Base-by-base conservation (phyloP, 2,329 filamentous ascomycete genomes). In the Ophiocordyceps camponoti-leonardi region DNA sequence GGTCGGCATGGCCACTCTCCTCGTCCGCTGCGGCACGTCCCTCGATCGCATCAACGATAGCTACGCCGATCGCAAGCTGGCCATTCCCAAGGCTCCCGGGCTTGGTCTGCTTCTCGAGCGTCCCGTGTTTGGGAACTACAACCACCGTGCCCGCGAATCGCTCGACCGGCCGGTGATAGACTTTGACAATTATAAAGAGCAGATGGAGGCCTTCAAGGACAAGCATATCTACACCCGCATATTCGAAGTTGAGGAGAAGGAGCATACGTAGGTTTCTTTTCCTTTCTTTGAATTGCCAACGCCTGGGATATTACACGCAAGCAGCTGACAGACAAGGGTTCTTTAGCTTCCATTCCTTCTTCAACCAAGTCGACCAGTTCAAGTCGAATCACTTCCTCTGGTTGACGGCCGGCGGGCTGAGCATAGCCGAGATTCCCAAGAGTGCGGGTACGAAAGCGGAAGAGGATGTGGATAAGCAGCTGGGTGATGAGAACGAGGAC, bases 81-180 rank as follows among this genome's bases (percentile, higher is more conserved):
- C 83, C 43, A 94, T 98, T 46, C 92, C 92, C 46, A 96, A 96
- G 64, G 92, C 88, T 0, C 92, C 92, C 0, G 84, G 86, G 4
- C 64, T 98, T 33, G 92, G 92, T 0, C 66, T 98, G 41, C 67
- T 96, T 46, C 74, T 98, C 4, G 92, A 98, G 64, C 71, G 86
- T 1, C 92, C 92, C 2, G 84, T 96, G 0, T 98, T 98, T 58
- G 81, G 90, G 49, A 79, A 69, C 44, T 96, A 95, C 65, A 98
- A 95, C 62, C 73, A 72, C 46, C 78, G 81, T 51, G 79, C 83
- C 1, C 72, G 72, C 8, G 68, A 71, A 33, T 74, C 76, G 45
- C 72, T 81, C 41, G 75, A 72, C 7, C 75, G 78, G 46, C 74
- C 83, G 44, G 71, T 74, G 22, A 80, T 98, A 47, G 79, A 87